phyloP scores from a whole-genome alignment of 2,329 filamentous ascomycete genomes.

The Ascochyta clinopodiicola region DNA sequence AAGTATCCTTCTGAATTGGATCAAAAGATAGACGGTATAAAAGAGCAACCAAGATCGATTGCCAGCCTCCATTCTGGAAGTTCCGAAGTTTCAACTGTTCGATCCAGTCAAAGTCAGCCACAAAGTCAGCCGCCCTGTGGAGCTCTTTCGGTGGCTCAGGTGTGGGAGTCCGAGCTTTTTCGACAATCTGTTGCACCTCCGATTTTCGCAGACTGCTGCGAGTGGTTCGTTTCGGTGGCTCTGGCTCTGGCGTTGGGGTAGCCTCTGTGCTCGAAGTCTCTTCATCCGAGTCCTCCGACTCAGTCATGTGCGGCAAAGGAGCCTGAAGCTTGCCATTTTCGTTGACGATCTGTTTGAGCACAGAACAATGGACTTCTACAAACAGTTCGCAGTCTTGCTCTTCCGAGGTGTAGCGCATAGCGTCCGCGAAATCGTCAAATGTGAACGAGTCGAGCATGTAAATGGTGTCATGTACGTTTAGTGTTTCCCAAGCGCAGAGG shows the following conservation, averaged over 20 bases:
- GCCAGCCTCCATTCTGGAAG: slow-evolving; percentile 89
- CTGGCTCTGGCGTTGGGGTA: slow-evolving; percentile 65
- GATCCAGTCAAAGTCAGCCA: slow-evolving; percentile 81
- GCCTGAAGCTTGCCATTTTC: slow-evolving; percentile 82
- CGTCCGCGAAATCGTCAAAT: slow-evolving; percentile 93
- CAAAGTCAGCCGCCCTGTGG: slow-evolving; percentile 78
- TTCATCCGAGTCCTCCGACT: slow-evolving; percentile 44
- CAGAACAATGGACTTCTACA: slow-evolving; percentile 88
- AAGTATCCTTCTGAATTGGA: slow-evolving; percentile 71
- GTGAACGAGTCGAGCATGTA: slow-evolving; percentile 96
- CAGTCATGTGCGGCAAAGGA: slow-evolving; percentile 72
- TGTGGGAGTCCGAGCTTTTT: slow-evolving; percentile 47
- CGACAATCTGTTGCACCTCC: slow-evolving; percentile 66
- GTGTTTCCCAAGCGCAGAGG: slow-evolving; percentile 92
- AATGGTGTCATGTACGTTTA: slow-evolving; percentile 97
- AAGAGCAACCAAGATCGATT: slow-evolving; percentile 85
- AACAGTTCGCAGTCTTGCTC: slow-evolving; percentile 82
- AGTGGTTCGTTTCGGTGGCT: slow-evolving; percentile 80
- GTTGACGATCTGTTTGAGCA: slow-evolving; percentile 85
- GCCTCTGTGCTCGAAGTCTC: slow-evolving; percentile 61
- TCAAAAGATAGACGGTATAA: slow-evolving; percentile 83
- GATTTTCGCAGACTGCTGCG: slow-evolving; percentile 84
- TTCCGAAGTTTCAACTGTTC: slow-evolving; percentile 82
- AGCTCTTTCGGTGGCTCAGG: slow-evolving; percentile 44
- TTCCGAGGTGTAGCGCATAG: slow-evolving; percentile 77